phyloP scores from a whole-genome alignment of 2,329 filamentous ascomycete genomes.

The Aspergillus oerlinghausenensis region DNA sequence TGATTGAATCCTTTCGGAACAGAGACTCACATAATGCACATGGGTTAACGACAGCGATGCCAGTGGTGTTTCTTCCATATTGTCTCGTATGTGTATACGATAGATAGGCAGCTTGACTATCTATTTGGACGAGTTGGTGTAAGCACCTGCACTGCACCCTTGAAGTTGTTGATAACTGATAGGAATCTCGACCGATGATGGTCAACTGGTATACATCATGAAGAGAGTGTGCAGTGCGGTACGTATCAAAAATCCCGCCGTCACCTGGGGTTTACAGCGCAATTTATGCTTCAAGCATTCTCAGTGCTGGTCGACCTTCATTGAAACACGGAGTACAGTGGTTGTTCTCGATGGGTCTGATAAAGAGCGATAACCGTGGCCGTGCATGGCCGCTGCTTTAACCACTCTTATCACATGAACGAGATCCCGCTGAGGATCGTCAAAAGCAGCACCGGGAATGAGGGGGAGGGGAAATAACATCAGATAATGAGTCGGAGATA shows the following conservation, averaged over 20 bases:
- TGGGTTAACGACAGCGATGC: slow-evolving; percentile 92
- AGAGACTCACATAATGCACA: slow-evolving; percentile 78
- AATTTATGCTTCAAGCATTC: background rate
- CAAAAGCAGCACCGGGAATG: slow-evolving; percentile 16
- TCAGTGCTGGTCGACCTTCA: background rate
- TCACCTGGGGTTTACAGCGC: background rate
- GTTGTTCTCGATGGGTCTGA: background rate
- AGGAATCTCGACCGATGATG: background rate
- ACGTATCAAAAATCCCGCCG: background rate
- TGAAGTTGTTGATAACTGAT: background rate
- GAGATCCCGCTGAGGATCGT: background rate
- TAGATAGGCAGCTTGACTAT: background rate
- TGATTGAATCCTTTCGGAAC: background rate
- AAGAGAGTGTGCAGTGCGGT: background rate
- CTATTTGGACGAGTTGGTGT: background rate
- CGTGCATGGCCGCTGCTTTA: slow-evolving; percentile 9
- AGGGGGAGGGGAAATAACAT: slow-evolving; percentile 16
- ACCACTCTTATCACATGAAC: background rate
- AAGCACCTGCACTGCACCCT: background rate
- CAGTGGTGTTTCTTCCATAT: slow-evolving; percentile 51
- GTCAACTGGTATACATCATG: background rate
- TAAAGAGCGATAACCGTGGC: background rate
- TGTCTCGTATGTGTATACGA: background rate
- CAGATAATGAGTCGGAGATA: slow-evolving; percentile 8
- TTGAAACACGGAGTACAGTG: no score